A percentile compares a stretch with the other conserved stretches of the same genome.
phyloP scores from a whole-genome alignment of 1,139 yeast genomes.

The Lodderomyces parapsilosis region DNA sequence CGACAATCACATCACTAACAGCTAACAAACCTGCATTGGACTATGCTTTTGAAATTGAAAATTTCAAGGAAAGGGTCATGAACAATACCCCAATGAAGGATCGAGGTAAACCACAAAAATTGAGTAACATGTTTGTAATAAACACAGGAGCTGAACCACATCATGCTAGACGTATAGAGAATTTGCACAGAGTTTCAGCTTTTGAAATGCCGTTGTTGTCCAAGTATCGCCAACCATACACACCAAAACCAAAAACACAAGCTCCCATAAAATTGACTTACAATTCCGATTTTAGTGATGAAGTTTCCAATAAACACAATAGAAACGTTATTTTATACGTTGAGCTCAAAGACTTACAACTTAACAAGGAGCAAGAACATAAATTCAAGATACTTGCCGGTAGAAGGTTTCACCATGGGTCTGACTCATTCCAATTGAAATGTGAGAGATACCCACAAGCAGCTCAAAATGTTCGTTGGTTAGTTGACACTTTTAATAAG shows the following conservation, averaged over 20 bases:
- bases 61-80: constrained; percentile 46
- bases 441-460: constrained; percentile 68
- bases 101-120: constrained; percentile 42
- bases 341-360: constrained; percentile 52
- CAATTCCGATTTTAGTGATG: constrained; percentile 72
- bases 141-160: constrained; percentile 39
- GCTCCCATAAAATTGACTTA: constrained; percentile 68
- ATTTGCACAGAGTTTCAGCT: constrained; percentile 78
- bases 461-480: constrained; percentile 78
- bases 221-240: constrained; percentile 66
- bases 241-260: constrained; percentile 40
- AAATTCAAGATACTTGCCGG: constrained; percentile 82
- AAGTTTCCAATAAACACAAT: constrained; percentile 57
- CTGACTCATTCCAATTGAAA: constrained; percentile 61
- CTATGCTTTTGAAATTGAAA: constrained; percentile 45
- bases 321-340: constrained; percentile 66
- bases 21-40: constrained; percentile 36
- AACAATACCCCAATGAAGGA: constrained; percentile 41
- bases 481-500: constrained; percentile 62
- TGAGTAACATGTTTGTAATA: constrained; percentile 39
- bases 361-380: constrained; percentile 55
- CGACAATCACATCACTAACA: constrained; percentile 38
- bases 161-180: constrained; percentile 36
- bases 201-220: constrained; percentile 87
- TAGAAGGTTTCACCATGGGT: constrained; percentile 64